Base-by-base conservation (phyloP, 345 rosid species). In the Citropsis articulata region DNA sequence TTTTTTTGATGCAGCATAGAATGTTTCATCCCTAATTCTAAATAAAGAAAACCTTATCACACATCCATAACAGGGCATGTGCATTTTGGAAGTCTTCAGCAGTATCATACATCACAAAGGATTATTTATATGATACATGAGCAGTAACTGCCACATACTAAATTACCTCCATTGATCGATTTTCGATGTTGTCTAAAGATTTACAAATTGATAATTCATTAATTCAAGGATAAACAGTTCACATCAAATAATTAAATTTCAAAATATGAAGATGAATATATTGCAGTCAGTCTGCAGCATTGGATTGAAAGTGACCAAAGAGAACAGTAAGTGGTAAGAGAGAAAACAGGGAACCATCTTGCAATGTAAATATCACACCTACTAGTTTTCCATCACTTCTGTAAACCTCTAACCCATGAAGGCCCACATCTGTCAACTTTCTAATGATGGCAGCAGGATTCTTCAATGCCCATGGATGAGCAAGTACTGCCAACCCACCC, bases 391-490 rank as follows among this genome's bases (percentile, higher is more conserved):
- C 98, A 57, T 94, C 97, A 45, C 95, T 90, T 86, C 97, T 90
- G 76, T 87, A 92, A 71, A 89, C 98, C 89, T 96, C 99, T 55
- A 96, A 56, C 36, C 98, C 99, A 78, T 91, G 92, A 80, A 96
- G 98, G 53, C 99, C 98, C 1, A 89, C 94, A 45, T 90, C 95
- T 84, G 89, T 90, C 85, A 96, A 81, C 77, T 82, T 85, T 83
- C 86, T 81, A 76, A 91, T 87, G 38, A 96, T 77, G 24, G 88
- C 76, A 69, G 82, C 88, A 38, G 97, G 95, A 77, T 96, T 83
- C 81, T 92, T 92, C 83, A 96, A 82, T 35, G 93, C 93, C 99
- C 99, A 96, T 18, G 99, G 99, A 89, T 96, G 99, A 83, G 98
- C 99, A 35, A 96, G 89, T 60, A 96, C 98, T n/a, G 98, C 88